A percentile compares a stretch with the other conserved stretches of the same genome.
Evolutionary conservation across 176 grass and related monocot species (phyloP).

Genomic region (Thalia dealbata): DNA sequence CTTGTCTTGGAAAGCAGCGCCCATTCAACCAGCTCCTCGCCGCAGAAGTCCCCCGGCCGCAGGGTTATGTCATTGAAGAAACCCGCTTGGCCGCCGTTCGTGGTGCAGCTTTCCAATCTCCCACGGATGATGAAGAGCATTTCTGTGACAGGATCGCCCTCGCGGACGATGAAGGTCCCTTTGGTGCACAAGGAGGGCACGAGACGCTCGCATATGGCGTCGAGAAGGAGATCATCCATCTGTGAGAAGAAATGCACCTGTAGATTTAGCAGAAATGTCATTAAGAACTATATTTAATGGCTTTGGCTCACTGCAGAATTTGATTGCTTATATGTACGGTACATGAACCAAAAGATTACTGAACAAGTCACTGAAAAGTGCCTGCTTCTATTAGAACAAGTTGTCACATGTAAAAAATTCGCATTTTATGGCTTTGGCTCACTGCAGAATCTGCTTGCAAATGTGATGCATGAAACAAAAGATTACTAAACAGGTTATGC

Average conservation of each 20-base stretch:
- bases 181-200: slow-evolving; percentile 7
- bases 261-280: background rate
- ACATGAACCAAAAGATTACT: too few species aligned
- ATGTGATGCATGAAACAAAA: too few species aligned
- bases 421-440: too few species aligned
- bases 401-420: too few species aligned
- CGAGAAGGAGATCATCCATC: slow-evolving; percentile 15
- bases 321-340: too few species aligned
- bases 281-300: too few species aligned
- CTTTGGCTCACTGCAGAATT: too few species aligned
- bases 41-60: slow-evolving; percentile 3
- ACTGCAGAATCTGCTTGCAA: too few species aligned
- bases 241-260: slow-evolving; percentile 14
- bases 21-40: slow-evolving; percentile 10
- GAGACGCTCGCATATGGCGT: slow-evolving; percentile 7
- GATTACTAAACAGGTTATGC: too few species aligned
- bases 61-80: slow-evolving; percentile 9
- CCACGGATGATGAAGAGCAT: slow-evolving; percentile 14
- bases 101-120: slow-evolving; percentile 7
- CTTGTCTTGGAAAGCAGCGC: background rate
- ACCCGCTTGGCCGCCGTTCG: background rate
- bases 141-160: slow-evolving; percentile 11
- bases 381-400: too few species aligned
- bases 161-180: slow-evolving; percentile 5
- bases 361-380: too few species aligned